Evolutionary conservation across 371 early-diverging fungal species (phyloP).

Genomic region (Actinomortierella wolfii): DNA sequence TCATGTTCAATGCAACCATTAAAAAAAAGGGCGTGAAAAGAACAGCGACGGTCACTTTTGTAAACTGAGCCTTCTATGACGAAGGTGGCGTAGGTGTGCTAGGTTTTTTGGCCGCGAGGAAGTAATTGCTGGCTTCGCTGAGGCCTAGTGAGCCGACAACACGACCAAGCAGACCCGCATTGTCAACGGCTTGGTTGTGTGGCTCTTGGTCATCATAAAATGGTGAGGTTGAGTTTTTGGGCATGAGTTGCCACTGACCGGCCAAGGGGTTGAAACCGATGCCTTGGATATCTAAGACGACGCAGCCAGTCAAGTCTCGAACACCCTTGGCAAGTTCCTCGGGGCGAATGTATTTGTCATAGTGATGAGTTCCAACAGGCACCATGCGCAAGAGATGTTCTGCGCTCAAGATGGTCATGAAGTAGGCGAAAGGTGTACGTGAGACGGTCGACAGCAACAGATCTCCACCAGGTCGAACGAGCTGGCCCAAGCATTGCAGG

Average conservation of each 20-base stretch:
- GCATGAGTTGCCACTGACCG: slow-evolving; percentile 43
- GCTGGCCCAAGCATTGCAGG: slow-evolving; percentile 62
- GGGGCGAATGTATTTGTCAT: slow-evolving; percentile 82
- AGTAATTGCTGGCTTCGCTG: slow-evolving; percentile 5
- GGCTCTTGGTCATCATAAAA: too few species aligned
- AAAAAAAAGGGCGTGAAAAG: too few species aligned
- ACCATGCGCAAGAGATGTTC: slow-evolving; percentile 83
- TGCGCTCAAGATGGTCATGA: slow-evolving; percentile 84
- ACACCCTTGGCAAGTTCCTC: slow-evolving; percentile 54
- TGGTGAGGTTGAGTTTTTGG: not conserved
- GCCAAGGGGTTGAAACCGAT: slow-evolving; percentile 46
- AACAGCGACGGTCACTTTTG: too few species aligned
- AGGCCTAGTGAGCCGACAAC: too few species aligned
- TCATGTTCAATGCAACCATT: too few species aligned
- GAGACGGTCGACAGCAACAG: slow-evolving; percentile 92
- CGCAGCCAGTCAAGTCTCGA: slow-evolving; percentile 20
- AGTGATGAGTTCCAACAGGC: slow-evolving; percentile 88
- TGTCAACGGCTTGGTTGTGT: too few species aligned
- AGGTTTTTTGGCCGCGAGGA: slow-evolving; percentile 20
- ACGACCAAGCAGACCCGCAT: too few species aligned
- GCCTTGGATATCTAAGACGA: slow-evolving; percentile 40
- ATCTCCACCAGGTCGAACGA: slow-evolving; percentile 74
- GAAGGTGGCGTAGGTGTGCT: too few species aligned
- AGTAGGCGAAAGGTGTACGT: slow-evolving; percentile 76
- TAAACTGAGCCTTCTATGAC: too few species aligned